Conservation (phyloP, 148 eudicot genomes). For the Camellia sinensis region DNA sequence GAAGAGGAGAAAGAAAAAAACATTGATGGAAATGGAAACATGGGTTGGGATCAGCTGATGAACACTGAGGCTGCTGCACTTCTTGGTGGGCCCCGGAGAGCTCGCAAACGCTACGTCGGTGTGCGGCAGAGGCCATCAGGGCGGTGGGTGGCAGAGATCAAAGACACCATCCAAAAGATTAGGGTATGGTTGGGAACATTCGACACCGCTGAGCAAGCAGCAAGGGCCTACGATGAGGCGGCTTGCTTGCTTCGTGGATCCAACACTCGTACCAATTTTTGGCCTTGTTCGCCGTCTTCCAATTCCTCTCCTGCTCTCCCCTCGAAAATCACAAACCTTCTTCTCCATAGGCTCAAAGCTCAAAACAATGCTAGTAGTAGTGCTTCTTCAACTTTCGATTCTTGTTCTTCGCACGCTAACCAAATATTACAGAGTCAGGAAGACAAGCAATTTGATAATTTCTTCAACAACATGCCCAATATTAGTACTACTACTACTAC, state of each 20-base stretch:
- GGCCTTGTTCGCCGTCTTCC: conserved; percentile 32
- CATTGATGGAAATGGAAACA: conserved; percentile 13
- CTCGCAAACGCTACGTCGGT: conserved; percentile 42
- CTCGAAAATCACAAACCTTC: conserved; percentile 41
- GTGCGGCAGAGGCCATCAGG: conserved; percentile 53
- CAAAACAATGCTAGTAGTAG: conserved; percentile 20
- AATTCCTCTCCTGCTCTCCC: conserved; percentile 37
- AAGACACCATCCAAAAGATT: conserved; percentile 51
- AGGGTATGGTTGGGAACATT: conserved; percentile 52
- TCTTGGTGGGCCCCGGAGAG: conserved; percentile 26
- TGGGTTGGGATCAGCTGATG: conserved; percentile 35
- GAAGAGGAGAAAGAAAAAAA: conserved; percentile 11
- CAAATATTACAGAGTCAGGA: conserved; percentile 15
- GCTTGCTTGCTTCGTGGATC: conserved; percentile 53
- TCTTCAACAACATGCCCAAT: neutral
- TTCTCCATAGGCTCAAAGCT: conserved; percentile 42
- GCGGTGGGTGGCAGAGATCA: conserved; percentile 51
- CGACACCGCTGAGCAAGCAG: conserved; percentile 54
- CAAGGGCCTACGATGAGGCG: conserved; percentile 53
- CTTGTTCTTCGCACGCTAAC: conserved; percentile 14
- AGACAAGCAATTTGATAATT: conserved; percentile 28
- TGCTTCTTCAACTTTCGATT: neutral
- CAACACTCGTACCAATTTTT: conserved; percentile 45
- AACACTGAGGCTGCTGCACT: conserved; percentile 23
- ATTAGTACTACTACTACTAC: no score